Evolutionary conservation across 2,329 filamentous ascomycete genomes (phyloP).

Genomic region (Mollisia scopiformis): DNA sequence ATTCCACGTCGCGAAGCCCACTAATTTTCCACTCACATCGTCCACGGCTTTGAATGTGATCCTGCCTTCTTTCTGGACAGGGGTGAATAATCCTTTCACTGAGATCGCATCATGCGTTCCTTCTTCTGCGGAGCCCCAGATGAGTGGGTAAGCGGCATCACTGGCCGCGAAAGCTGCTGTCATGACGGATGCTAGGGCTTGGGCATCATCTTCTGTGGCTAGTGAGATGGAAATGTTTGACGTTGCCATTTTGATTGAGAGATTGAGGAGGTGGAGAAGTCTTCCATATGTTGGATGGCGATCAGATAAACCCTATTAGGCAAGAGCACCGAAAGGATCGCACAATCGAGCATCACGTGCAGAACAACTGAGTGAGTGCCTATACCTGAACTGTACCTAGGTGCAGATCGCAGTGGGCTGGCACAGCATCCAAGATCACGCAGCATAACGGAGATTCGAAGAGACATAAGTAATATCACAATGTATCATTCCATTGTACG

Average conservation of each 20-base stretch:
- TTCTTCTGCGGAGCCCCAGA: conserved; percentile 18
- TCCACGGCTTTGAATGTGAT: conserved; percentile 22
- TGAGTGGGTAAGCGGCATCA: conserved; percentile 21
- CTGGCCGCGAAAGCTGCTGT: conserved; percentile 19
- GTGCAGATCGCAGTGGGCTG: no score
- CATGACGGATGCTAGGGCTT: conserved; percentile 16
- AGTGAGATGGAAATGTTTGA: conserved; percentile 1
- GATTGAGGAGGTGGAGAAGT: neutral
- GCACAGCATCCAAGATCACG: no score
- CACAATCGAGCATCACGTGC: no score
- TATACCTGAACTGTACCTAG: no score
- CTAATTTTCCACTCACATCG: neutral
- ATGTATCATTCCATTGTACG: neutral
- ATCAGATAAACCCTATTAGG: no score
- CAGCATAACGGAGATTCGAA: neutral
- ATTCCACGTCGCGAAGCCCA: conserved; percentile 25
- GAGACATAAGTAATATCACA: neutral
- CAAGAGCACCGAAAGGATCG: no score
- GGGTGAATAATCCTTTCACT: conserved; percentile 16
- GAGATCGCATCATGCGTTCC: conserved; percentile 19
- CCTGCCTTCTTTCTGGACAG: conserved; percentile 14
- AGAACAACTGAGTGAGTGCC: no score
- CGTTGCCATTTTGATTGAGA: conserved; percentile 6
- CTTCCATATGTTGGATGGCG: neutral
- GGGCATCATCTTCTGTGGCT: conserved; percentile 17